Conservation (phyloP, 257 asterid species). For the Fraxinus excelsior region DNA sequence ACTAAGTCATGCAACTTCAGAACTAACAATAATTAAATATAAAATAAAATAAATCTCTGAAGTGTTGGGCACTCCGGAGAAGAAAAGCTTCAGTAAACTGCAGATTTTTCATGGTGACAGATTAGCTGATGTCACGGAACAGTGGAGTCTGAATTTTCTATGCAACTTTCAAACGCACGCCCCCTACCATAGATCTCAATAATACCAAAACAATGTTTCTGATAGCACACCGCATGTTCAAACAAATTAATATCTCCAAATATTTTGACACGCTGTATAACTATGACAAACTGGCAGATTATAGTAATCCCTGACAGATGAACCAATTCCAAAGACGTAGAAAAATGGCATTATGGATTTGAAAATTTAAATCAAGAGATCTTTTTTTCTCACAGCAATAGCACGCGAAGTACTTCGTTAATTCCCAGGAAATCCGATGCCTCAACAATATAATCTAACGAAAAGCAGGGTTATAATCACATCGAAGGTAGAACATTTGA, state of each 20-base stretch:
- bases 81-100: neutral
- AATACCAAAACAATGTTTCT: neutral
- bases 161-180: neutral
- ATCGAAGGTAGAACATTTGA: neutral
- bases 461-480: neutral
- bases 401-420: neutral
- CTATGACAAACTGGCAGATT: neutral
- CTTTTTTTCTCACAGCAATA: neutral
- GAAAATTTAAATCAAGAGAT: neutral
- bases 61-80: neutral
- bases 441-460: neutral
- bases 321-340: neutral
- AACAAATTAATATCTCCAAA: neutral
- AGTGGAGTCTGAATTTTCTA: neutral
- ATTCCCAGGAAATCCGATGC: neutral
- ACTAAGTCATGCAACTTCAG: neutral
- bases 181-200: neutral
- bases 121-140: neutral
- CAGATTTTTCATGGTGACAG: neutral
- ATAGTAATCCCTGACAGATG: neutral
- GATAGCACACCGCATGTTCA: neutral
- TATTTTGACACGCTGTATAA: neutral
- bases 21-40: neutral
- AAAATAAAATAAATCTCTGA: neutral
- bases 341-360: neutral